Base-by-base conservation (phyloP, 345 rosid genomes). In the Rhodomyrtus tomentosa region DNA sequence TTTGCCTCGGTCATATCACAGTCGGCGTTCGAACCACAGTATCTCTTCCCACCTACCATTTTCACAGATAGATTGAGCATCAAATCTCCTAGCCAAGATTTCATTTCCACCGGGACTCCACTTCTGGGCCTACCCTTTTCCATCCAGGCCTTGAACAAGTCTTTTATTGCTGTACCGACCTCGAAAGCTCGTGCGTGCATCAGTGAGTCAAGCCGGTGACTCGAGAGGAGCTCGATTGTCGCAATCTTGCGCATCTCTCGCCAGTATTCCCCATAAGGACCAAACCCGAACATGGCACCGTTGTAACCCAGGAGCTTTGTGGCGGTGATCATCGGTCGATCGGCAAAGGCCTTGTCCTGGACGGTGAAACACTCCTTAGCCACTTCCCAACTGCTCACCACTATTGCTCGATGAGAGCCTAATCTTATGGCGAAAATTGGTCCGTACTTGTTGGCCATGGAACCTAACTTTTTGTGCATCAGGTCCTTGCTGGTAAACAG, bases 221-320 rank as follows among this genome's bases (percentile, higher is more conserved):
- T 86, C 15, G 91, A 92, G 6, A 89, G 87, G 72, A 88, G 92
- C 86, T 89, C 88, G 3, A 84, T 4, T 0, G 83, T 82, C 0
- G 83, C 50, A 8, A 88, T 82, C 87, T 89, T 89, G 36, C 86
- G 89, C 86, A 88, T 88, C 82, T 92, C 91, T 4, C 87, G 88
- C 90, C 91, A 89, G 87, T 86, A 88, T 53, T 82, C 22, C 1
- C 93, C 90, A 3, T 88, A 92, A 73, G 92, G 90, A 74, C 91
- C 88, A 6, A 89, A 86, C 2, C 90, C 90, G 15, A 90, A 87
- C 92, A 90, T 89, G 48, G 91, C 91, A 54, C 45, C 81, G 51
- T 87, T 8, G 80, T 85, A 92, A 38, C 90, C 85, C 21, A 89
- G 79, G 0, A 87, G 84, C 82, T 87, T 87, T 40, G 90, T 81